Evolutionary conservation across 495 filamentous ascomycete species (phyloP).

Genomic region (Xylaria cubensis): DNA sequence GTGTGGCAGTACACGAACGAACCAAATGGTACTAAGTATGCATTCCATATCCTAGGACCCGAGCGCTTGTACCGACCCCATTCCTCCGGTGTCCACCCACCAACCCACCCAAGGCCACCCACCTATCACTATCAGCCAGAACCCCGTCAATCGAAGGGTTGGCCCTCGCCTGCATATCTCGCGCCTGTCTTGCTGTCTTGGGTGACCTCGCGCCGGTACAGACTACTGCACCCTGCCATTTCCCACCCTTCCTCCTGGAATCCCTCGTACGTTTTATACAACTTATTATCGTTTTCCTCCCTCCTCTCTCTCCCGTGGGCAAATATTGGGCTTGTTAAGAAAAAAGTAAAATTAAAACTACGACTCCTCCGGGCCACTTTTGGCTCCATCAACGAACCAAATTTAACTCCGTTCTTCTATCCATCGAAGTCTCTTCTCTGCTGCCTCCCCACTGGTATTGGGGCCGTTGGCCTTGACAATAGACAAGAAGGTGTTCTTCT

Average conservation of each 20-base stretch:
- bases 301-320: conserved; percentile 3
- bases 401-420: neutral
- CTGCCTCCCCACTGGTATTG: neutral
- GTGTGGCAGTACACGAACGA: conserved; percentile 9
- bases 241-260: conserved; percentile 29
- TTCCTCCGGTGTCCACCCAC: conserved; percentile 20
- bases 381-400: neutral
- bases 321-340: neutral
- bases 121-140: conserved; percentile 15
- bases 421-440: neutral
- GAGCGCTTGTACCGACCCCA: conserved; percentile 24
- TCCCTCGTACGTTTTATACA: conserved; percentile 19
- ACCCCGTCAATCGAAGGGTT: conserved; percentile 20
- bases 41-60: conserved; percentile 22
- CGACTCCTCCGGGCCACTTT: neutral
- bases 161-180: conserved; percentile 19
- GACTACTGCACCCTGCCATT: conserved; percentile 28
- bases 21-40: neutral
- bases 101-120: neutral
- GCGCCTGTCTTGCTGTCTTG: conserved; percentile 24
- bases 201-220: conserved; percentile 25
- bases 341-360: neutral
- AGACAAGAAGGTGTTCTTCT: neutral
- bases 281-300: conserved; percentile 8
- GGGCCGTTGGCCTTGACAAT: neutral